Evolutionary conservation across 2,329 filamentous ascomycete genomes (phyloP).

Genomic region (Colletotrichum sp.): DNA sequence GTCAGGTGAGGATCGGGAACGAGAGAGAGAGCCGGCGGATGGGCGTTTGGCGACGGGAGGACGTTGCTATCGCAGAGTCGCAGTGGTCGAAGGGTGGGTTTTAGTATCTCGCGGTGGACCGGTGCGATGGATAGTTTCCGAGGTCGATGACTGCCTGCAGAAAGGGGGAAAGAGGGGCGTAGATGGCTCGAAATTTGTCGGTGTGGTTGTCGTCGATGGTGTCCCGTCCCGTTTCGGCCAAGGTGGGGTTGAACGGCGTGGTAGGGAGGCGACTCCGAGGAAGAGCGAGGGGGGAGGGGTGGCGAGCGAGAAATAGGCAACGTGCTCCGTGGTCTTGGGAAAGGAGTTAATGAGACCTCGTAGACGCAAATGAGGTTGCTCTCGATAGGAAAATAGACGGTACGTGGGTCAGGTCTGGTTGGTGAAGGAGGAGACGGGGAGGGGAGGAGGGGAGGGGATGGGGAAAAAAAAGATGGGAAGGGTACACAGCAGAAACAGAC

Average conservation of each 20-base stretch:
- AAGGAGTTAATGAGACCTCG: constrained; percentile 9
- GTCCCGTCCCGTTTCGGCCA: constrained; percentile 20
- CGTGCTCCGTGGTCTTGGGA: constrained; percentile 14
- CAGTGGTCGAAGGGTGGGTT: neutral
- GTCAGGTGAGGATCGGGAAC: constrained; percentile 2
- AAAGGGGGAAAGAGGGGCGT: constrained; percentile 17
- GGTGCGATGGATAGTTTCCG: neutral
- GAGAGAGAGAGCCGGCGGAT: neutral
- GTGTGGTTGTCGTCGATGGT: constrained; percentile 17
- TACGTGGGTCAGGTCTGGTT: constrained; percentile 12
- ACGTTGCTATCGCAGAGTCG: neutral
- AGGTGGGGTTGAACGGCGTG: constrained; percentile 17
- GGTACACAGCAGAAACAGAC: neutral
- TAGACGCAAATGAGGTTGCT: constrained; percentile 12
- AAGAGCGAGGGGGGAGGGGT: constrained; percentile 2
- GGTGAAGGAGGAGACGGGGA: neutral
- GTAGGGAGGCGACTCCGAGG: constrained; percentile 20
- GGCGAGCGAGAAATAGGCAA: constrained; percentile 12
- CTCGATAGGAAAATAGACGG: constrained; percentile 1
- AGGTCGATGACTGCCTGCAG: constrained; percentile 1
- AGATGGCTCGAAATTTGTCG: constrained; percentile 18
- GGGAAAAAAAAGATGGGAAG: neutral
- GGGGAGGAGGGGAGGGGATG: neutral
- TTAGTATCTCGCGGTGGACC: neutral
- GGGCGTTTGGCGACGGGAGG: neutral